Percentiles rank a stretch among this genome's conserved stretches.
Evolutionary conservation across 768 basidiomycete species (phyloP).

Genomic region (Tulasnella sp.): DNA sequence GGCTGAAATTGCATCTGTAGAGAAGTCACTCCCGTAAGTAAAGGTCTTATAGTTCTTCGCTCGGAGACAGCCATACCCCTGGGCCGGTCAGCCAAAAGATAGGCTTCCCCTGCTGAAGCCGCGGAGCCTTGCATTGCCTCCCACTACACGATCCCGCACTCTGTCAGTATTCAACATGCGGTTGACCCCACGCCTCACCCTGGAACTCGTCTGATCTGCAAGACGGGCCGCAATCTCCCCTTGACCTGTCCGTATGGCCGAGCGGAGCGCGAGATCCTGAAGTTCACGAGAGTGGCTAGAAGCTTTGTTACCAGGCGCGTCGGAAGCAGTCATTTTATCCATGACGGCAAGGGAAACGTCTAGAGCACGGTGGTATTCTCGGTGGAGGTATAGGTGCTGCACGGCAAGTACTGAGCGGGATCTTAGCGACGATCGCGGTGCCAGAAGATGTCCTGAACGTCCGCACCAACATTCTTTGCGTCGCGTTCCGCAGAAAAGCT

Average conservation of each 20-base stretch:
- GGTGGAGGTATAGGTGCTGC: slow-evolving; percentile 33
- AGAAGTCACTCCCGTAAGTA: not conserved
- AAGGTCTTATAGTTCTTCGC: not conserved
- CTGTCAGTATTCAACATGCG: not conserved
- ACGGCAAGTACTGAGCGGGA: slow-evolving; percentile 30
- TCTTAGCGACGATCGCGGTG: not conserved
- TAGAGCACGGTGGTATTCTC: slow-evolving; percentile 29
- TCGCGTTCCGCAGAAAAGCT: slow-evolving; percentile 12
- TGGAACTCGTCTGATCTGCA: slow-evolving; percentile 30
- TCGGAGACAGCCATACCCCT: slow-evolving; percentile 28
- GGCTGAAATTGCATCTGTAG: slow-evolving; percentile 34
- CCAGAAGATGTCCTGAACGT: not conserved
- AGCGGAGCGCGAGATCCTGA: slow-evolving; percentile 35
- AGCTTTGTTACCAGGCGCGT: not conserved
- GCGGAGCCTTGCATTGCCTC: slow-evolving; percentile 30
- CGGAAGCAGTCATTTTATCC: not conserved
- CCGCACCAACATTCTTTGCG: slow-evolving; percentile 14
- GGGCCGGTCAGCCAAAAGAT: slow-evolving; percentile 30
- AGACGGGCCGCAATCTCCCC: not conserved
- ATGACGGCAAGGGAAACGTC: slow-evolving; percentile 6
- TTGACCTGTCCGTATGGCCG: slow-evolving; percentile 24
- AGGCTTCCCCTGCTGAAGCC: slow-evolving; percentile 32
- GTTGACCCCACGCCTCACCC: slow-evolving; percentile 1
- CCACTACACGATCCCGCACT: slow-evolving; percentile 12
- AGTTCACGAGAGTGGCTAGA: slow-evolving; percentile 32